These are phyloP conservation scores for Sphaerulina populicola DNA, from an alignment of 2,329 filamentous ascomycete genomes.

Conservation along the genomic window DNA sequence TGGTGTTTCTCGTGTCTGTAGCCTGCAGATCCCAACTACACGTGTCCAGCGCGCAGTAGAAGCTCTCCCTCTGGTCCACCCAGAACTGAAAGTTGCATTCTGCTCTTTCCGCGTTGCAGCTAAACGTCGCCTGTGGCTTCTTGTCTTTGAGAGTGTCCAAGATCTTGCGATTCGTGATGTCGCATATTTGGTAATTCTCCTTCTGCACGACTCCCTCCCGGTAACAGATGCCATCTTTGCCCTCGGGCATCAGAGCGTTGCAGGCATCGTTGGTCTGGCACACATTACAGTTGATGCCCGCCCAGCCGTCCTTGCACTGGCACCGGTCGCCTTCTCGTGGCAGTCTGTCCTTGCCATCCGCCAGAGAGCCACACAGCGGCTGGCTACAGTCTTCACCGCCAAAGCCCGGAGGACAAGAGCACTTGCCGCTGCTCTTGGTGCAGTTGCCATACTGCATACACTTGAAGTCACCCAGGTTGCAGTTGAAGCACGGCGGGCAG, in stretches of 20 bases:
- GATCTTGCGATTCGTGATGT: conserved; percentile 94
- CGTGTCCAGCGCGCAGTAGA: conserved; percentile 82
- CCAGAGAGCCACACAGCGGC: conserved; percentile 82
- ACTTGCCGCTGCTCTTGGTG: conserved; percentile 85
- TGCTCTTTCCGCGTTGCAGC: conserved; percentile 64
- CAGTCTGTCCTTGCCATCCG: conserved; percentile 68
- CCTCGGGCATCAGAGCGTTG: conserved; percentile 68
- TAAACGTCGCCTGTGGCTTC: conserved; percentile 89
- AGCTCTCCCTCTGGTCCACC: conserved; percentile 89
- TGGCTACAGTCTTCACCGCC: conserved; percentile 88
- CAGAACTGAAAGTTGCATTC: conserved; percentile 98
- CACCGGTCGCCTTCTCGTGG: conserved; percentile 65
- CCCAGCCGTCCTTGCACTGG: conserved; percentile 87
- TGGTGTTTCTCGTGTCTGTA: conserved; percentile 64
- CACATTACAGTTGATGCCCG: conserved; percentile 93
- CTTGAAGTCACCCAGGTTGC: conserved; percentile 81
- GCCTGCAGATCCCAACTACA: conserved; percentile 67
- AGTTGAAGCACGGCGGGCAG: conserved; percentile 94
- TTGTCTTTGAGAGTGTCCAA: conserved; percentile 73
- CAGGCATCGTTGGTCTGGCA: conserved; percentile 78
- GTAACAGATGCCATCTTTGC: conserved; percentile 79
- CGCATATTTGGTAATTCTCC: conserved; percentile 95
- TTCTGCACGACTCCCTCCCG: conserved; percentile 82
- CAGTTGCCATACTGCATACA: conserved; percentile 88
- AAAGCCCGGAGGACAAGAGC: conserved; percentile 83